Percentiles rank a stretch among this genome's conserved stretches.
Evolutionary conservation across 1,284 basidiomycete species (phyloP).

Genomic region (Fomitopsis betulina): DNA sequence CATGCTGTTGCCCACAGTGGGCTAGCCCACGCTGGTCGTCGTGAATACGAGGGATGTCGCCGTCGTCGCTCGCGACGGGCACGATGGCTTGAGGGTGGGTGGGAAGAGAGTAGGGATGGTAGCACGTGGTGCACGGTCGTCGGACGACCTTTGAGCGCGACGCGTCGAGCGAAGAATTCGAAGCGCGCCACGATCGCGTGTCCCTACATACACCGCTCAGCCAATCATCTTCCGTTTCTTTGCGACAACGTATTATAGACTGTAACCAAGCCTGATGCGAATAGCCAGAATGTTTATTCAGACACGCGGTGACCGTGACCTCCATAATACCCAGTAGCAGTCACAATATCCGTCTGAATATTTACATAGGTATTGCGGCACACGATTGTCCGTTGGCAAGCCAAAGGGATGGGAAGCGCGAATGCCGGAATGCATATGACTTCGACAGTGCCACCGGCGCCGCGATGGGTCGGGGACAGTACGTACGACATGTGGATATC

Average conservation of each 20-base stretch:
- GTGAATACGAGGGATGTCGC: neutral
- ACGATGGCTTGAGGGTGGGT: neutral
- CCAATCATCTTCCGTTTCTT: neutral
- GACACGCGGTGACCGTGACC: too few relatives aligned
- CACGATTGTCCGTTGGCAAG: too few relatives aligned
- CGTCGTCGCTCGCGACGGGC: neutral
- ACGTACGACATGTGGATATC: too few relatives aligned
- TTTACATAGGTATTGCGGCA: too few relatives aligned
- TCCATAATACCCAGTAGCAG: too few relatives aligned
- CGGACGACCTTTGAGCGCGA: neutral
- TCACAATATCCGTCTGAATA: too few relatives aligned
- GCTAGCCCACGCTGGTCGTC: neutral
- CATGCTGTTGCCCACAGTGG: slow-evolving; percentile 28
- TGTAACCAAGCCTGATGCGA: too few relatives aligned
- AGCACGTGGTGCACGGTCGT: neutral
- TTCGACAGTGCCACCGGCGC: too few relatives aligned
- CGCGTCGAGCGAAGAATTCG: neutral
- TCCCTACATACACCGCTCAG: neutral
- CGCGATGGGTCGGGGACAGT: too few relatives aligned
- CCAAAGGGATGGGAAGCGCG: too few relatives aligned
- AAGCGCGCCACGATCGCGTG: slow-evolving; percentile 2
- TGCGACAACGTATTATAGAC: neutral
- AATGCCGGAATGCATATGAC: too few relatives aligned
- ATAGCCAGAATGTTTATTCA: neutral
- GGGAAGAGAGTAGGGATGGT: neutral